A percentile compares a stretch with the other conserved stretches of the same genome.
Evolutionary conservation across 2,329 filamentous ascomycete species (phyloP).

Genomic region (Sporothrix humicola): DNA sequence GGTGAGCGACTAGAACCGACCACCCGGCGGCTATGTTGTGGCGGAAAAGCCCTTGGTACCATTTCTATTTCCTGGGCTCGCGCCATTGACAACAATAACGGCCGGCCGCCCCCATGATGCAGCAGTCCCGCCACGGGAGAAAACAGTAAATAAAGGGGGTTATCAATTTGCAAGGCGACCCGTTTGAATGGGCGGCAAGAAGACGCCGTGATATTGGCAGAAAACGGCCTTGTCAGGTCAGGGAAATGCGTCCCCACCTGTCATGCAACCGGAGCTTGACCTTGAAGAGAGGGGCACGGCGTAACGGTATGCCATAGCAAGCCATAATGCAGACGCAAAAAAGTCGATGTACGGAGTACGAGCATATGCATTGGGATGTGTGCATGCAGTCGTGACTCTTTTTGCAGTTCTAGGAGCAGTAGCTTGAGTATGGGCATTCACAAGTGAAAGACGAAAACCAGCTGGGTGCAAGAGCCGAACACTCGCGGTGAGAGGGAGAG

Average conservation of each 20-base stretch:
- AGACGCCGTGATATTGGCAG: conserved; percentile 9
- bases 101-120: neutral
- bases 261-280: conserved; percentile 46
- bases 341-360: neutral
- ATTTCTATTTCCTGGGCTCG: neutral
- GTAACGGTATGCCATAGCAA: neutral
- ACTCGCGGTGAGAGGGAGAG: conserved; percentile 9
- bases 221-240: conserved; percentile 20
- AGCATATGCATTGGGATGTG: conserved; percentile 28
- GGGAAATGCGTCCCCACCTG: conserved; percentile 47
- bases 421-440: no score
- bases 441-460: neutral
- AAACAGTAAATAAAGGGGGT: neutral
- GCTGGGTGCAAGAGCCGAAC: neutral
- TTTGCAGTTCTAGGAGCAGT: neutral
- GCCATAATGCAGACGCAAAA: neutral
- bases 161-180: neutral
- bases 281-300: conserved; percentile 42
- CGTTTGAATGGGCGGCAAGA: conserved; percentile 20
- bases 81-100: neutral
- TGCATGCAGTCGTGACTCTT: conserved; percentile 24
- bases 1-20: neutral
- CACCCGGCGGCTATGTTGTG: conserved; percentile 12
- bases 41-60: neutral
- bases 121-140: conserved; percentile 10